Conservation (phyloP, 768 basidiomycete genomes). For the Auricularia auricula-judae region DNA sequence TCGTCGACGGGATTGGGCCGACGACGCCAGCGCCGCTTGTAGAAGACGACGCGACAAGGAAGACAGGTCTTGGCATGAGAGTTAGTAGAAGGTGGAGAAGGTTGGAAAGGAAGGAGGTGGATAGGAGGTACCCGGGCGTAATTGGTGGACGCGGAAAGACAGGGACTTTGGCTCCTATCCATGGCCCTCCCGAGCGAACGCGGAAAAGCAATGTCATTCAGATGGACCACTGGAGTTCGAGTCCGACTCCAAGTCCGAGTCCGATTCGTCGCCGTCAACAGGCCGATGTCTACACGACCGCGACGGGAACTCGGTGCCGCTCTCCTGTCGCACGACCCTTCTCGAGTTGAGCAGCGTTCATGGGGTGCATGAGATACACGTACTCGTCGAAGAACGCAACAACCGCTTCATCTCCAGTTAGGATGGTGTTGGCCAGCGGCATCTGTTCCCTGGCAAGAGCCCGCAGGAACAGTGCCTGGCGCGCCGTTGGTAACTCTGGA, state of each 20-base stretch:
- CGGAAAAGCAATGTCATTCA: no score
- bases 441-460: slow-evolving; percentile 17
- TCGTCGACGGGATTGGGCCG: background rate
- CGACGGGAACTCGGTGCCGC: background rate
- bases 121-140: background rate
- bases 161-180: background rate
- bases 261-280: background rate
- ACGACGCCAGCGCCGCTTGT: background rate
- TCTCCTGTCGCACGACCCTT: background rate
- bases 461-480: slow-evolving; percentile 26
- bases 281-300: background rate
- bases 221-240: no score
- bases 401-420: slow-evolving; percentile 32
- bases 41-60: background rate
- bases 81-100: background rate
- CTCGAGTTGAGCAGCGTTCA: background rate
- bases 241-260: no score
- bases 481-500: slow-evolving; percentile 22
- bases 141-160: no score
- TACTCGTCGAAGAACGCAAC: slow-evolving; percentile 68
- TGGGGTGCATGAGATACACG: slow-evolving; percentile 12
- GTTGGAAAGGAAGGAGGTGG: background rate
- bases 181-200: no score
- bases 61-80: background rate
- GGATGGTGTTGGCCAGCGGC: slow-evolving; percentile 12